Evolutionary conservation across 305 asterid species (phyloP).

Genomic region (Fraxinus greggii): DNA sequence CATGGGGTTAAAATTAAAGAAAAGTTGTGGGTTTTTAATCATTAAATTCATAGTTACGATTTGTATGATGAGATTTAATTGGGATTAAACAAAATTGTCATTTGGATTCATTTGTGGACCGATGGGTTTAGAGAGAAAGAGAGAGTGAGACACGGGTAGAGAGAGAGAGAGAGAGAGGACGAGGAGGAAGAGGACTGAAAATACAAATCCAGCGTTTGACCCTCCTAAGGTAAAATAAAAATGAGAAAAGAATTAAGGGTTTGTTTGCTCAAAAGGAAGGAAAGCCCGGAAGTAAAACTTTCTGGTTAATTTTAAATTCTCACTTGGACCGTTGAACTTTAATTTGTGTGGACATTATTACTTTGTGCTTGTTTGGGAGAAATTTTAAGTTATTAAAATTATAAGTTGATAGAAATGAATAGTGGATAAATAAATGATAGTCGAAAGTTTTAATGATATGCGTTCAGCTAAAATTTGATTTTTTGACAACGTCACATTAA

Average conservation of each 20-base stretch:
- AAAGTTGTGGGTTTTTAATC: slow-evolving; percentile 25
- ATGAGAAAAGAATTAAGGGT: not conserved
- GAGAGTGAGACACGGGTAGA: not conserved
- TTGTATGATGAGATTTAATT: slow-evolving; percentile 8
- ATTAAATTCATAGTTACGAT: slow-evolving; percentile 23
- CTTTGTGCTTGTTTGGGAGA: too few relatives aligned
- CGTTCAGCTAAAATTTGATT: too few relatives aligned
- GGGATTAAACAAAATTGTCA: slow-evolving; percentile 3
- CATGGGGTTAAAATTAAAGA: slow-evolving; percentile 23
- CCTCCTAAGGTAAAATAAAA: not conserved
- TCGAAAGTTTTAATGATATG: too few relatives aligned
- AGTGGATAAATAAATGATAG: too few relatives aligned
- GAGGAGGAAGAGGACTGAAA: not conserved
- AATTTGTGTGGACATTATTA: slow-evolving; percentile 13
- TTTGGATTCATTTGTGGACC: slow-evolving; percentile 20
- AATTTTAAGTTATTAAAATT: too few relatives aligned
- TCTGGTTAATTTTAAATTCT: not conserved
- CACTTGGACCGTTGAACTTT: not conserved
- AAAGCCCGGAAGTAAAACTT: not conserved
- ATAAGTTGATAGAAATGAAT: too few relatives aligned
- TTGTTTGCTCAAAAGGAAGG: not conserved
- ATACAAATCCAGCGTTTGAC: not conserved
- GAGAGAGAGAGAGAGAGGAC: not conserved
- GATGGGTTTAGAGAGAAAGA: slow-evolving; percentile 9
- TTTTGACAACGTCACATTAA: too few relatives aligned